These are phyloP conservation scores for Eucalyptus erythrocorys DNA, from an alignment of 345 rosid genomes.

Conservation along the genomic window DNA sequence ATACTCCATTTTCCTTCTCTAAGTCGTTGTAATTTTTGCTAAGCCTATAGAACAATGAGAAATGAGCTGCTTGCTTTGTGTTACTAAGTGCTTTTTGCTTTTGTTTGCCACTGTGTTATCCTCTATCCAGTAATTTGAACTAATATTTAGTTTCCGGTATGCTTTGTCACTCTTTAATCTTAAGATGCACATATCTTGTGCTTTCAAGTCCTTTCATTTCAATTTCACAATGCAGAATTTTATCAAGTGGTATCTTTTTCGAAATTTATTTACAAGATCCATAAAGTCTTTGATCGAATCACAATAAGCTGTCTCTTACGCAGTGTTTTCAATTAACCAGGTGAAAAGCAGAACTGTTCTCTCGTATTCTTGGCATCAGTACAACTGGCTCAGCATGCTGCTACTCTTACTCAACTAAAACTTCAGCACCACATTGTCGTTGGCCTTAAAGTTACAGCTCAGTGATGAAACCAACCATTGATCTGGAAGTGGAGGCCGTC, in stretches of 20 bases:
- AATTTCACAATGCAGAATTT: not conserved
- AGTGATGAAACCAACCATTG: conserved; percentile 40
- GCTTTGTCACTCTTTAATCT: not conserved
- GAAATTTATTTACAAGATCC: not conserved
- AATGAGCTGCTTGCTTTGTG: not conserved
- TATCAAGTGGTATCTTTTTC: not conserved
- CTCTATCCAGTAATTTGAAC: not conserved
- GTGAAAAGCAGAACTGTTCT: not conserved
- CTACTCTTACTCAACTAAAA: not conserved
- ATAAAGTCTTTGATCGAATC: not conserved
- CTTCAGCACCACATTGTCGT: not conserved
- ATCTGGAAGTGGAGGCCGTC: conserved; percentile 45
- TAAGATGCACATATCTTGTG: not conserved
- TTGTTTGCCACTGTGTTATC: not conserved
- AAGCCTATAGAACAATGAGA: not conserved
- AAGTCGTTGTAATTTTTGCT: not conserved
- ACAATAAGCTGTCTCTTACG: not conserved
- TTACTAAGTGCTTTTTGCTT: not conserved
- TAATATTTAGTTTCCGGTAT: not conserved
- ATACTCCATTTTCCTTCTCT: not conserved
- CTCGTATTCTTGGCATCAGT: not conserved
- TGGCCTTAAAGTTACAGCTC: not conserved
- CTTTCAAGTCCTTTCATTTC: not conserved
- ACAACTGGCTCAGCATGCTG: not conserved
- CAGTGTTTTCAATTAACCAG: not conserved